phyloP scores from a whole-genome alignment of 441 rosid genomes.

The Corymbia calophylla region DNA sequence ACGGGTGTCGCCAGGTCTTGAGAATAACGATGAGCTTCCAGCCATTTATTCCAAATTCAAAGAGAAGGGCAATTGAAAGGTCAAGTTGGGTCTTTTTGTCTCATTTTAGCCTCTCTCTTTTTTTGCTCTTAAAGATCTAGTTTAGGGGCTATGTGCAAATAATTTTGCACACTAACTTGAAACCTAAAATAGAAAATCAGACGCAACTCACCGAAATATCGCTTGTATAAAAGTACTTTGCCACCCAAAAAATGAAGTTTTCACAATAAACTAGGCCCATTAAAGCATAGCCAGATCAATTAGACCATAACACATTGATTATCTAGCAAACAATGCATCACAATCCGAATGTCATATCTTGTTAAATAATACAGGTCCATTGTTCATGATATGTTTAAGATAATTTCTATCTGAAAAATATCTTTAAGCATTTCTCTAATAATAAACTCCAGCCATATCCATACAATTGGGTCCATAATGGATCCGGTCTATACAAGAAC shows the following conservation, averaged over 20 bases:
- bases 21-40: neutral
- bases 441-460: neutral
- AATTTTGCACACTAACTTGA: neutral
- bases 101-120: neutral
- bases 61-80: neutral
- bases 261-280: neutral
- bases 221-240: neutral
- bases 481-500: neutral
- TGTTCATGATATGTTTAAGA: neutral
- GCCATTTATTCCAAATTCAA: neutral
- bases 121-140: neutral
- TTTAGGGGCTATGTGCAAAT: neutral
- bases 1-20: neutral
- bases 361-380: neutral
- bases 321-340: neutral
- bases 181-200: neutral
- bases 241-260: neutral
- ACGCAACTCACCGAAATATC: neutral
- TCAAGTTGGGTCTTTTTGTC: neutral
- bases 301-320: neutral
- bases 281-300: neutral
- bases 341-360: neutral
- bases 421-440: neutral
- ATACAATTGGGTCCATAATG: too few species aligned
- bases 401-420: neutral